These are phyloP conservation scores for Fusarium staphyleae DNA, from an alignment of 2,329 filamentous ascomycete genomes.

Conservation along the genomic window DNA sequence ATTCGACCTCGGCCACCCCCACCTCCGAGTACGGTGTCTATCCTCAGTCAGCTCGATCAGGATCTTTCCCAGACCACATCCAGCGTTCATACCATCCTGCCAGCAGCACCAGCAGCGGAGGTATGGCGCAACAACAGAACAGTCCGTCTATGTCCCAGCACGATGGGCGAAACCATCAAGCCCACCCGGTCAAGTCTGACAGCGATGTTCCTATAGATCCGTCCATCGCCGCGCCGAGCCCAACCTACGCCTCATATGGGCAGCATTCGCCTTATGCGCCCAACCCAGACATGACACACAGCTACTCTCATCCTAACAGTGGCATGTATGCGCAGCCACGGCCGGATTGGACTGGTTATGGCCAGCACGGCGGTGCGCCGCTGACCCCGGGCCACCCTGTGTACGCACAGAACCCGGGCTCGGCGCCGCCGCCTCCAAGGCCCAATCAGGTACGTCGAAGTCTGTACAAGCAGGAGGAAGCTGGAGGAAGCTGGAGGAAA, in stretches of 20 bases:
- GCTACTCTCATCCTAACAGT: slow-evolving; percentile 69
- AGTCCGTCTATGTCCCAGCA: slow-evolving; percentile 93
- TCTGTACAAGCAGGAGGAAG: slow-evolving; percentile 14
- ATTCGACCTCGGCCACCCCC: slow-evolving; percentile 79
- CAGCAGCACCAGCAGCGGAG: slow-evolving; percentile 75
- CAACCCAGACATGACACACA: slow-evolving; percentile 85
- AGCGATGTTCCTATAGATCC: slow-evolving; percentile 98
- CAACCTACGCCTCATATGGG: slow-evolving; percentile 77
- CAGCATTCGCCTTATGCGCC: slow-evolving; percentile 89
- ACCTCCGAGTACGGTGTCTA: slow-evolving; percentile 89
- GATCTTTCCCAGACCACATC: slow-evolving; percentile 87
- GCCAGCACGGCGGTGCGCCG: slow-evolving; percentile 58
- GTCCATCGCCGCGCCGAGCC: slow-evolving; percentile 91
- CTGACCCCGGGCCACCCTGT: slow-evolving; percentile 59
- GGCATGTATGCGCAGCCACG: slow-evolving; percentile 73
- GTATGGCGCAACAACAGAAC: slow-evolving; percentile 96
- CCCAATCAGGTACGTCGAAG: slow-evolving; percentile 65
- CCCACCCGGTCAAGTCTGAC: slow-evolving; percentile 88
- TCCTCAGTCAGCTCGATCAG: slow-evolving; percentile 77
- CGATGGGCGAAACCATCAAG: slow-evolving; percentile 81
- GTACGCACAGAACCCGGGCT: slow-evolving; percentile 63
- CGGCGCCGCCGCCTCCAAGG: slow-evolving; percentile 61
- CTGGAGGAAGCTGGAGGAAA: slow-evolving; percentile 6
- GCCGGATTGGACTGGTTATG: slow-evolving; percentile 77
- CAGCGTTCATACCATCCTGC: slow-evolving; percentile 84